phyloP scores from a whole-genome alignment of 169 alveolate genomes.

The Miamiensis avidus region DNA sequence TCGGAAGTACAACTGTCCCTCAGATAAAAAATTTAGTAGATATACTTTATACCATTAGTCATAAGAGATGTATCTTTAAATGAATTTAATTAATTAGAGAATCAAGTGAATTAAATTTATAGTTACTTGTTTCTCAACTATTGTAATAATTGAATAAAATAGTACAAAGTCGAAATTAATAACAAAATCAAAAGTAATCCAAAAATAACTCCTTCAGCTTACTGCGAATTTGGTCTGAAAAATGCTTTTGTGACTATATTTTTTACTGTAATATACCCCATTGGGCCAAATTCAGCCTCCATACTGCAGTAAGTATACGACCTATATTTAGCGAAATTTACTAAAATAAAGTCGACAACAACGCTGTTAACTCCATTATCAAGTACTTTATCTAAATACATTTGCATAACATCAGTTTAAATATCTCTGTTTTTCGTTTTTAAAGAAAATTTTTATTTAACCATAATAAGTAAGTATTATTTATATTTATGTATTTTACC shows the following conservation, averaged over 20 bases:
- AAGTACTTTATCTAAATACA: neutral
- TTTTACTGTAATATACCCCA: neutral
- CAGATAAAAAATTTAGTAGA: neutral
- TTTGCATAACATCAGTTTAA: too few species aligned
- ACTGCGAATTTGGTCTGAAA: neutral
- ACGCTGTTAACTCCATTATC: neutral
- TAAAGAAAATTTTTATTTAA: neutral
- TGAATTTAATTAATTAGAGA: too few species aligned
- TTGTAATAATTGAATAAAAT: too few species aligned
- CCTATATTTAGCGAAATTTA: neutral
- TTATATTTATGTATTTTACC: too few species aligned
- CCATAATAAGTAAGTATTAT: too few species aligned
- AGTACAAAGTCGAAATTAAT: too few species aligned
- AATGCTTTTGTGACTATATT: neutral
- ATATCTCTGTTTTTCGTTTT: neutral
- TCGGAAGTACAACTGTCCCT: neutral
- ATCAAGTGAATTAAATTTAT: too few species aligned
- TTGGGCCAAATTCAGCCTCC: neutral
- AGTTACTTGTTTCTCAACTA: neutral
- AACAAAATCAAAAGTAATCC: too few species aligned
- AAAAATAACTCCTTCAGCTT: neutral
- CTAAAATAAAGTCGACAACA: neutral
- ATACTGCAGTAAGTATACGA: neutral
- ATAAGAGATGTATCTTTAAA: too few species aligned
- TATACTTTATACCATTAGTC: neutral